Conservation (phyloP, 352 stramenopile genomes). For the Phytopythium aichiense region DNA sequence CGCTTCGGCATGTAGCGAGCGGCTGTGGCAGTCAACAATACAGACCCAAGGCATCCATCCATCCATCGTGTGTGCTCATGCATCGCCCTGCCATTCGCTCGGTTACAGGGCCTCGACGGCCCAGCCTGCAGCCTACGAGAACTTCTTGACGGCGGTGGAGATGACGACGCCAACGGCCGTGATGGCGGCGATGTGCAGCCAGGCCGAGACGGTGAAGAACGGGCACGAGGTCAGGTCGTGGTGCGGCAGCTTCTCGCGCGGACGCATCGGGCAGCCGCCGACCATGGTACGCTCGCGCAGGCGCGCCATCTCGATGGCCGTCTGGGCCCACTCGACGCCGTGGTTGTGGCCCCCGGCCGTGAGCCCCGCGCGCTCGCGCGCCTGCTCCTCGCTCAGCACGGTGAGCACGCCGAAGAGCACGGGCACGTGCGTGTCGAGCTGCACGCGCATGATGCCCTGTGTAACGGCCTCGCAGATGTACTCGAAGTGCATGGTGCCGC, state of each 20-base stretch:
- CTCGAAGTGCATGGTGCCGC: conserved; percentile 99
- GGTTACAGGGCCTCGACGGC: not conserved
- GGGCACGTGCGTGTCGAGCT: conserved; percentile 86
- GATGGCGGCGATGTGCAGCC: conserved; percentile 69
- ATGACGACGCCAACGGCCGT: conserved; percentile 46
- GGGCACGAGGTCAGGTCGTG: conserved; percentile 68
- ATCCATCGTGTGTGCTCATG: conserved; percentile 5
- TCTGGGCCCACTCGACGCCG: conserved; percentile 95
- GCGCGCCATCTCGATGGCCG: conserved; percentile 95
- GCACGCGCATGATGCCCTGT: conserved; percentile 96
- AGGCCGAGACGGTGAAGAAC: conserved; percentile 76
- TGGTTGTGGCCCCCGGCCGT: conserved; percentile 91
- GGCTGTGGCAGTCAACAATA: not conserved
- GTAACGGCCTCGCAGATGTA: conserved; percentile 98
- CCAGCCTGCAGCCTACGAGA: conserved; percentile 23
- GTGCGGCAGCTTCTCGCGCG: conserved; percentile 62
- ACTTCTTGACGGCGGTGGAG: conserved; percentile 50
- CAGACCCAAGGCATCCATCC: not conserved
- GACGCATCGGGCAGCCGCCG: conserved; percentile 66
- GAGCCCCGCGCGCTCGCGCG: conserved; percentile 87
- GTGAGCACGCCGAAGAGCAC: conserved; percentile 94
- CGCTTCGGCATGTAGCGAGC: conserved; percentile 47
- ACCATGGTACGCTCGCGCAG: conserved; percentile 70
- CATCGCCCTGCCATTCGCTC: conserved; percentile 8
- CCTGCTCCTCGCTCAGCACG: conserved; percentile 95